phyloP scores from a whole-genome alignment of 352 stramenopile genomes.

The Pythium inflatum region DNA sequence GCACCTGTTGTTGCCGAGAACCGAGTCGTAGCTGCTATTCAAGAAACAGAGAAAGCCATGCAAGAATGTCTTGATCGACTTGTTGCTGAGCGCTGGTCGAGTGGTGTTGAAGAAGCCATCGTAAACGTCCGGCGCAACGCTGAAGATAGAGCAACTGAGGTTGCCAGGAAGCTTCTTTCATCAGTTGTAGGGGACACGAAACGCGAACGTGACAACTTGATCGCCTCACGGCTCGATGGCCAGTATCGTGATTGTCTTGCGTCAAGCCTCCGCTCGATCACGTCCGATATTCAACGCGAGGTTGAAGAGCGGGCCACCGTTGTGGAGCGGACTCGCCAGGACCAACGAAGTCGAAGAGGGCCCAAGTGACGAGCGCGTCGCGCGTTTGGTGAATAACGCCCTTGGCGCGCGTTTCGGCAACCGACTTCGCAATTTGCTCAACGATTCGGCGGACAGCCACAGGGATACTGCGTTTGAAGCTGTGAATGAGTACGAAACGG shows the following conservation, averaged over 20 bases:
- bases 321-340: too few species aligned
- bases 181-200: neutral
- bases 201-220: neutral
- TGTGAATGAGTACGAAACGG: constrained; percentile 3
- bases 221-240: neutral
- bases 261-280: neutral
- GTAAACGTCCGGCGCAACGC: neutral
- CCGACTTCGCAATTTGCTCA: neutral
- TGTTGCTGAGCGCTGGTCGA: neutral
- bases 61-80: neutral
- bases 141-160: neutral
- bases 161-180: neutral
- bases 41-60: constrained; percentile 1
- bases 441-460: neutral
- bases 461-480: constrained; percentile 1
- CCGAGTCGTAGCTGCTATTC: neutral
- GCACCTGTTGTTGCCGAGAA: neutral
- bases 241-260: neutral
- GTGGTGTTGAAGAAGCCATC: constrained; percentile 5
- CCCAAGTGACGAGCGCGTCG: too few species aligned
- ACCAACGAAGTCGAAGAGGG: too few species aligned
- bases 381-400: neutral
- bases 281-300: neutral
- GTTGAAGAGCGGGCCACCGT: neutral
- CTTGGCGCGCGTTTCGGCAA: neutral